Conservation (phyloP, 371 early-diverging fungal genomes). For the Batkoa obscura region DNA sequence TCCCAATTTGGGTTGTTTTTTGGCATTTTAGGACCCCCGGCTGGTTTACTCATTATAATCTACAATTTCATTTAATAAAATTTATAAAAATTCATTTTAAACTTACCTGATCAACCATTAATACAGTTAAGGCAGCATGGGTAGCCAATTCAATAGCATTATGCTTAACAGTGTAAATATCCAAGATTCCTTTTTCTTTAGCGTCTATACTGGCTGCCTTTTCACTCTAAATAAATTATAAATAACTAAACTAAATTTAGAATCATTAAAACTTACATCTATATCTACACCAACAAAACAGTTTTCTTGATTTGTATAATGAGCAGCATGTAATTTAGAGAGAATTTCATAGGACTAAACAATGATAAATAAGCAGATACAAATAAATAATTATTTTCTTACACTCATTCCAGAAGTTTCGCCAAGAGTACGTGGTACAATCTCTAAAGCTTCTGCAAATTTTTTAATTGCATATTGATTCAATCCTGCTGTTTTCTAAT, state of each 20-base stretch:
- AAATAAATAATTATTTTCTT: constrained; percentile 48
- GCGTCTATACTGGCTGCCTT: constrained; percentile 65
- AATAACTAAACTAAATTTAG: constrained; percentile 7
- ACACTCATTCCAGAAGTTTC: constrained; percentile 93
- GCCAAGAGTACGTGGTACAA: constrained; percentile 85
- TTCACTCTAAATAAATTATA: constrained; percentile 20
- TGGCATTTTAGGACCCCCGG: constrained; percentile 87
- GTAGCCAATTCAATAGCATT: constrained; percentile 79
- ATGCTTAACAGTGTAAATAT: constrained; percentile 61
- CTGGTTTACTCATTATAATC: constrained; percentile 96
- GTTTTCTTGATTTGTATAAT: constrained; percentile 45
- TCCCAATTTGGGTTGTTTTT: constrained; percentile 84
- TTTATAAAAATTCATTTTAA: neutral
- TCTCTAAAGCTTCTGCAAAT: constrained; percentile 91
- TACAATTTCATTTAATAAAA: constrained; percentile 8
- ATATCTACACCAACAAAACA: constrained; percentile 51
- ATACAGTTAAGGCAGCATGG: constrained; percentile 82
- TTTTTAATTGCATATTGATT: constrained; percentile 93
- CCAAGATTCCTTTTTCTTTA: constrained; percentile 49
- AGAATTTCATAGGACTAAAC: constrained; percentile 59
- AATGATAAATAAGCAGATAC: neutral
- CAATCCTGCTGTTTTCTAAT: constrained; percentile 71
- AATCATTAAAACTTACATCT: constrained; percentile 22
- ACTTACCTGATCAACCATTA: constrained; percentile 82
- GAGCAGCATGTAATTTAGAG: constrained; percentile 85